Evolutionary conservation across 176 grass and related monocot genomes (phyloP), one percentile per base, ranked within the genome.

Genomic region (Zoysia japonica): DNA sequence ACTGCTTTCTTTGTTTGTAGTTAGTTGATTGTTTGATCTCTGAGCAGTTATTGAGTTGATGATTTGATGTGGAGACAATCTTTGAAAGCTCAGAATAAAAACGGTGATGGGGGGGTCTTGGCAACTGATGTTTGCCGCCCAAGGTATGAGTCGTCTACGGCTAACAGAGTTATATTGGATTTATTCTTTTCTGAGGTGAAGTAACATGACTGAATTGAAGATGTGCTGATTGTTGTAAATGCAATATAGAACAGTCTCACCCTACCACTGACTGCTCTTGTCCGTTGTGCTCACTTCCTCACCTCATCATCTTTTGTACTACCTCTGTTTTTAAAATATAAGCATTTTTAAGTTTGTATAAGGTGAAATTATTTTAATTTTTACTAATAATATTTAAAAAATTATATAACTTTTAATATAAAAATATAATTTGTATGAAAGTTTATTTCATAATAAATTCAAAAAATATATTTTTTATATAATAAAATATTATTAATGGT

Each of bases 1-100:
- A 70, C 54, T 71, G 54, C 4, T 76, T 19, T 76, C 15, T 48
- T 28, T 85, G 72, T 81, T 51, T 51, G 60, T 85, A 81, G 43
- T 56, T 77, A 82, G 71, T 28, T 75, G 64, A 75, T 74, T 81
- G 57, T 75, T 80, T 80, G 51, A 43, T 54, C 19, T 16, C 44
- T 28, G 55, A 74, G 42, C 77, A 57, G 68, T 80, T 50, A 42
- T 35, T 47, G 12, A 45, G 38, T 71, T 19, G 57, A 28, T 28
- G 28, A 28, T 28, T 28, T 28, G 28, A n/a, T 80, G 38, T 68
- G 75, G 20, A 51, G 67, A 60, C 37, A 77, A n/a, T 35, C 47
- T 38, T n/a, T 51, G 79, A 47, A 57, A 9, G 60, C 40, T 47
- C 17, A 6, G 14, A 5, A 35, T 9, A 12, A 47, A 79, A 70